Evolutionary conservation across 352 stramenopile genomes (phyloP).

Genomic region (Pythium rishiriense): DNA sequence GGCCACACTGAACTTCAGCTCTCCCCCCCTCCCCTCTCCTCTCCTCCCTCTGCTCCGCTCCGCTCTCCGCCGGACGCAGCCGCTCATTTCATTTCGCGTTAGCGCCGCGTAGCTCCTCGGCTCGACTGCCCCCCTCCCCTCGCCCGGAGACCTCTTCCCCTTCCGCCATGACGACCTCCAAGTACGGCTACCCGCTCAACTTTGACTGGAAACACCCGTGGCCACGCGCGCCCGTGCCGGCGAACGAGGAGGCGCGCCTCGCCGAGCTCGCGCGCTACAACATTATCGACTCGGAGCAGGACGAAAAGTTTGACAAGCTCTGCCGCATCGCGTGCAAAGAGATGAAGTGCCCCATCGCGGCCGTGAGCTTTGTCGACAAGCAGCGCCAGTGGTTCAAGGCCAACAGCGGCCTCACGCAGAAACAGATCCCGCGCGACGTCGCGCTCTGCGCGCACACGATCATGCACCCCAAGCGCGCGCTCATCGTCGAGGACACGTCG

Average conservation of each 20-base stretch:
- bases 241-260: constrained; percentile 73
- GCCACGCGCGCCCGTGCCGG: constrained; percentile 65
- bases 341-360: constrained; percentile 88
- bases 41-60: not conserved
- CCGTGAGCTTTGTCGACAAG: constrained; percentile 85
- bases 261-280: constrained; percentile 65
- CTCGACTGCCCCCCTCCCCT: not conserved
- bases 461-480: constrained; percentile 80
- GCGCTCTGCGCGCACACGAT: constrained; percentile 85
- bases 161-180: constrained; percentile 29
- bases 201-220: constrained; percentile 87
- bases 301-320: constrained; percentile 88
- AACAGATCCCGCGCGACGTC: constrained; percentile 81
- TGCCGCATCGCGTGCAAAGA: constrained; percentile 87
- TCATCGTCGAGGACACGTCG: constrained; percentile 84
- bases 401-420: constrained; percentile 80
- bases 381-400: constrained; percentile 89
- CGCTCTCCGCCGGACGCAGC: not conserved
- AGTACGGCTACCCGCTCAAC: constrained; percentile 81
- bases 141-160: not conserved
- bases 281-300: constrained; percentile 80
- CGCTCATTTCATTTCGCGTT: constrained; percentile 19
- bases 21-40: not conserved
- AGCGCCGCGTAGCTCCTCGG: not conserved
- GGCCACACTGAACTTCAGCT: constrained; percentile 3